Base-by-base conservation (phyloP, 176 grass and related monocot species). In the Lolium rigidum region DNA sequence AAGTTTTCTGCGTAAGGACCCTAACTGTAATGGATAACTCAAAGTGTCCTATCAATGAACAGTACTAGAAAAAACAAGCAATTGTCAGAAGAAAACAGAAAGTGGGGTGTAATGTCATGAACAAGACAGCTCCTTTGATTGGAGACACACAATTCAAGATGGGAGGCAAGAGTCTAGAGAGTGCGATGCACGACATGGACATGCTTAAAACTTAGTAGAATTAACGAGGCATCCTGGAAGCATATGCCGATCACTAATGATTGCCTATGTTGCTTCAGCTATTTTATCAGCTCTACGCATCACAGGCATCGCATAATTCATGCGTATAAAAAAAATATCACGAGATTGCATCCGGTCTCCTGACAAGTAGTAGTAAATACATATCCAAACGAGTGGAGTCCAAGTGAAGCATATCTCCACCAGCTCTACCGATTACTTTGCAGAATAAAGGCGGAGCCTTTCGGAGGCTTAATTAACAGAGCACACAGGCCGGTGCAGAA, bases 311-410 rank as follows among this genome's bases (percentile, higher is more conserved):
- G 37, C 74, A 64, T 63, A 77, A 70, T 68, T 86, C 14, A 64
- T 82, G 41, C 20, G 0, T 17, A 59, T 52, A 54, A 69, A 77
- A 77, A 52, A 26, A 1, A 1, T 28, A 68, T 12, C n/a, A 37
- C 16, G 31, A 57, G 17, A 58, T 56, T 90, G 51, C 49, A 90
- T 62, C 78, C 56, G 69, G 71, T 86, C 44, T 70, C 11, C 50
- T 82, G 44, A 60, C 57, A 83, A 73, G n/a, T 57, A 57, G 2
- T 55, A 54, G 28, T 73, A 9, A 83, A 78, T 60, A 82, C 35
- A 73, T 31, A 83, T 48, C 73, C 0, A 73, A 82, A 86, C 41
- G 89, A 86, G 74, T 87, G 84, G 74, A 87, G 74, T 87, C 73
- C 13, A 87, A 90, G 84, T 78, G 79, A 83, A 83, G 65, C 72